Base-by-base conservation (phyloP, 805 yeast species). In the Ogataea corticis region DNA sequence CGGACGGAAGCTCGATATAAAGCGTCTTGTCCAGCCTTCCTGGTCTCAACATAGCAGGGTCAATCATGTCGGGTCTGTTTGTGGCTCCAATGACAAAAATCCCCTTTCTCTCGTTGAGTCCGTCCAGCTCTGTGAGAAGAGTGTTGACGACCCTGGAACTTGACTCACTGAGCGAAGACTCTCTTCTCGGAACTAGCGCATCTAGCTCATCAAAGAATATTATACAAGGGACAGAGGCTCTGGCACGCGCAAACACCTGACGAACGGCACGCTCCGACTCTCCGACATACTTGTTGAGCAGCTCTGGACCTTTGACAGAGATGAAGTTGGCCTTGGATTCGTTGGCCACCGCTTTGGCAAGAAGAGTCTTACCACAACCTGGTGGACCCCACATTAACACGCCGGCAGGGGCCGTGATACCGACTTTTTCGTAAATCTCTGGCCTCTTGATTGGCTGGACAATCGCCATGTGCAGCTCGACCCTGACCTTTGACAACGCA, bases 351-450 rank as follows among this genome's bases (percentile, higher is more conserved):
- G 99, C 99, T 60, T 94, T 94, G 1, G 98, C 98, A 23, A 94
- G 72, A 40, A 94, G 72, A 0, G 99, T 94, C 63, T 94, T 94
- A 76, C 99, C 99, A 70, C 98, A 94, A 30, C 99, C 99, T 3
- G 99, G 99, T 1, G 99, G 99, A 0, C 99, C 99, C 99, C 99
- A 94, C 74, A 94, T 77, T 19, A 94, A 69, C 1, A 94, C 99
- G 46, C 99, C 99, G 0, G 96, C 90, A 2, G 98, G 98, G 0
- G 97, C 97, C 44, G 89, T 81, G 34, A 94, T 91, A 65, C 99
- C 99, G 10, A 91, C 97, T 48, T 83, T 81, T 51, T 81, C 83
- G 61, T 87, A 94, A 16, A 92, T 69, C 51, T 92, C 97, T 1
- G 99, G 99, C 52, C 87, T 79, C 59, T 85, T 83, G 55, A 94